Percentiles rank a stretch among this genome's conserved stretches.
phyloP scores from a whole-genome alignment of 768 basidiomycete species.

The Mycena metata region DNA sequence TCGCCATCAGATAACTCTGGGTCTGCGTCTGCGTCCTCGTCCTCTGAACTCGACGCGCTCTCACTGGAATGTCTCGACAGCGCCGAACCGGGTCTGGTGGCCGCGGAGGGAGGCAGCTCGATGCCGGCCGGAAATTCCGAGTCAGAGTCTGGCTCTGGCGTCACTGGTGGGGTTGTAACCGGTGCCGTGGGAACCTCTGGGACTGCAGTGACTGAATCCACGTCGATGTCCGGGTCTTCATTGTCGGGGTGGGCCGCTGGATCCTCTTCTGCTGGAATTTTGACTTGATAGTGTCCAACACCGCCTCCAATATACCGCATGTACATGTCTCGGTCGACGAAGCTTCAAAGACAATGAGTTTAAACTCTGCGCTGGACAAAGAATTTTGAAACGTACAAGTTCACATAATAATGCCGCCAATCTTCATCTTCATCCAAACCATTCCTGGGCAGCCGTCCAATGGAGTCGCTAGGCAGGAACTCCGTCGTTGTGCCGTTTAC shows the following conservation, averaged over 20 bases:
- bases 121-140: too few relatives aligned
- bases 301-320: slow-evolving; percentile 45
- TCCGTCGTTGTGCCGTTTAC: neutral
- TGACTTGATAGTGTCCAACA: slow-evolving; percentile 42
- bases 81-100: too few relatives aligned
- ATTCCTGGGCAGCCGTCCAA: neutral
- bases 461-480: neutral
- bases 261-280: slow-evolving; percentile 7
- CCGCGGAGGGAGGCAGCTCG: too few relatives aligned
- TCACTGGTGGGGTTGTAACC: too few relatives aligned
- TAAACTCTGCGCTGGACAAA: neutral
- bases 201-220: neutral
- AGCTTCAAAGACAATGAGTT: neutral
- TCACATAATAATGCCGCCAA: slow-evolving; percentile 5
- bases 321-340: slow-evolving; percentile 38
- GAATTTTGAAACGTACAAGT: neutral
- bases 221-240: slow-evolving; percentile 6
- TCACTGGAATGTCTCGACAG: too few relatives aligned
- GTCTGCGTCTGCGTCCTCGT: too few relatives aligned
- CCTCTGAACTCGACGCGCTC: too few relatives aligned
- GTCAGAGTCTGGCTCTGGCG: neutral
- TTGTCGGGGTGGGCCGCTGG: neutral
- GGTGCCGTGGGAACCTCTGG: neutral
- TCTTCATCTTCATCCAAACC: neutral
- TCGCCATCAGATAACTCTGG: too few relatives aligned